Conservation (phyloP, 306 rosid genomes). For the Sicyos baderoa region DNA sequence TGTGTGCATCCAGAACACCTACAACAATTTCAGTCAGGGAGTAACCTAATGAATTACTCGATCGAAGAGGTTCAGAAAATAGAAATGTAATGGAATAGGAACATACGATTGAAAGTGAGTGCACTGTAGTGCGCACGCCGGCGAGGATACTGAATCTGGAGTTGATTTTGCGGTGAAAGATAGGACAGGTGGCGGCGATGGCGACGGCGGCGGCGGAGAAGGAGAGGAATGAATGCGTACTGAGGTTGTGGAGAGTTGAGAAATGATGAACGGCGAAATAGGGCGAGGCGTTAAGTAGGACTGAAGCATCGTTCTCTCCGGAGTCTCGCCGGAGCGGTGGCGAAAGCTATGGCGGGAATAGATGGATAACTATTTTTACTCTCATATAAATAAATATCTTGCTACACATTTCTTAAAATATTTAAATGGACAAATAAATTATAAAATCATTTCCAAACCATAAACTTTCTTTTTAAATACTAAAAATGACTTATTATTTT, state of each 20-base stretch:
- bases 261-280: slow-evolving; percentile 40
- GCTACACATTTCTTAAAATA: neutral
- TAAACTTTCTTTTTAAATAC: too few relatives aligned
- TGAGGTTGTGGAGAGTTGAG: slow-evolving; percentile 37
- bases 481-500: too few relatives aligned
- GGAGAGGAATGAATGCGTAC: slow-evolving; percentile 23
- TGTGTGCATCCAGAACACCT: slow-evolving; percentile 93
- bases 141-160: slow-evolving; percentile 35
- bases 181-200: slow-evolving; percentile 23
- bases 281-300: slow-evolving; percentile 41
- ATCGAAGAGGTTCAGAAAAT: neutral
- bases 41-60: neutral
- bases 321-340: slow-evolving; percentile 13
- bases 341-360: slow-evolving; percentile 6
- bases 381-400: neutral
- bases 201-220: neutral
- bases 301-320: slow-evolving; percentile 30
- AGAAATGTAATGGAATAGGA: neutral
- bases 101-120: slow-evolving; percentile 76
- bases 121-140: slow-evolving; percentile 70
- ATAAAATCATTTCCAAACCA: too few relatives aligned
- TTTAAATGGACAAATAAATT: neutral
- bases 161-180: slow-evolving; percentile 27
- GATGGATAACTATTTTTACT: neutral
- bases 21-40: slow-evolving; percentile 11